A percentile compares a stretch with the other conserved stretches of the same genome.
These are phyloP conservation scores for Myriosclerotinia curreyana DNA, from an alignment of 2,329 filamentous ascomycete species.

Conservation along the genomic window DNA sequence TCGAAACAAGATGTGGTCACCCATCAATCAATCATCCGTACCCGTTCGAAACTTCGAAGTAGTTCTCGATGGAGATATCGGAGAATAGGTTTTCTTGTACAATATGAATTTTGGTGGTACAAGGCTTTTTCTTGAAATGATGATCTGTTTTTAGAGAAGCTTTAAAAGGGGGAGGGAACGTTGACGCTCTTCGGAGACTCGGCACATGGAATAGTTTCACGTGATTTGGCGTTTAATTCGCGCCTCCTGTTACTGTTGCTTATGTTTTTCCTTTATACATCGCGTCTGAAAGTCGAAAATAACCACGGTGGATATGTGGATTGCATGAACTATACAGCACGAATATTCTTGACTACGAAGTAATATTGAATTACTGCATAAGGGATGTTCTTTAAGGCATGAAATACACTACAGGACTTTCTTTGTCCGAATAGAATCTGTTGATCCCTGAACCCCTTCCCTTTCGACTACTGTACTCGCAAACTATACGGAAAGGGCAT, in stretches of 20 bases:
- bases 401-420: neutral
- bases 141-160: neutral
- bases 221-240: conserved; percentile 19
- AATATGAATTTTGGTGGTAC: conserved; percentile 5
- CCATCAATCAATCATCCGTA: conserved; percentile 19
- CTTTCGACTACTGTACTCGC: neutral
- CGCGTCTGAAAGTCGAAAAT: neutral
- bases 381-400: neutral
- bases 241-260: conserved; percentile 20
- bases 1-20: conserved; percentile 17
- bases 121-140: neutral
- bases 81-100: conserved; percentile 12
- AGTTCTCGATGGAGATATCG: conserved; percentile 14
- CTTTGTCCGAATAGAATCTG: conserved; percentile 7
- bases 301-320: neutral
- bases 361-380: neutral
- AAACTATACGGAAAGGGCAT: conserved; percentile 1
- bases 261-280: neutral
- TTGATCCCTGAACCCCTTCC: neutral
- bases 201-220: neutral
- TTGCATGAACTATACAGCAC: neutral
- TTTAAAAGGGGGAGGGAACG: neutral
- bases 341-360: neutral
- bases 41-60: conserved; percentile 18
- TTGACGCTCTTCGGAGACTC: neutral